Evolutionary conservation across 495 filamentous ascomycete genomes (phyloP).

Genomic region (Tuber melanosporum): DNA sequence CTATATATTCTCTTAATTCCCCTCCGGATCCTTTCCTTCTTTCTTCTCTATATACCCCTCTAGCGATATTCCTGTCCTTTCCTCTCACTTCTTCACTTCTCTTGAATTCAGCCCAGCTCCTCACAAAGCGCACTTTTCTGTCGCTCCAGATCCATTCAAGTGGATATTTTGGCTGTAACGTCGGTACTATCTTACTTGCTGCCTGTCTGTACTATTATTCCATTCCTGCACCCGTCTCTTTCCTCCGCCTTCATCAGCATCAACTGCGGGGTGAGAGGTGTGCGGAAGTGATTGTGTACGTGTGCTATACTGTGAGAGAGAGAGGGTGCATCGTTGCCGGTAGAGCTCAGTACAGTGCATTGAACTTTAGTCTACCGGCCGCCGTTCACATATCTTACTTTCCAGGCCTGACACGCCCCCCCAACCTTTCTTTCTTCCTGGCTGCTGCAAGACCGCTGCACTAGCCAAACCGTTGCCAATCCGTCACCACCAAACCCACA

Average conservation of each 20-base stretch:
- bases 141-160: neutral
- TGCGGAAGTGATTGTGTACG: conserved; percentile 6
- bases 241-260: neutral
- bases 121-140: neutral
- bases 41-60: neutral
- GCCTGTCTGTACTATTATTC: neutral
- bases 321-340: neutral
- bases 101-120: neutral
- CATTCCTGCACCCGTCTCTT: neutral
- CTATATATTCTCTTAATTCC: neutral
- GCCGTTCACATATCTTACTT: neutral
- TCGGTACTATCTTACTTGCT: neutral
- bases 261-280: neutral
- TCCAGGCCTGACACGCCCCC: neutral
- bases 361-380: neutral
- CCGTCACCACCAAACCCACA: neutral
- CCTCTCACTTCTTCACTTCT: neutral
- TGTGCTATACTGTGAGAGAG: neutral
- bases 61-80: neutral
- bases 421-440: neutral
- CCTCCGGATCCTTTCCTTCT: neutral
- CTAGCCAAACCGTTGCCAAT: neutral
- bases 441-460: neutral
- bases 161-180: neutral
- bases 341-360: neutral